Conservation (phyloP, 352 stramenopile species). For the Phytophthora europaea region DNA sequence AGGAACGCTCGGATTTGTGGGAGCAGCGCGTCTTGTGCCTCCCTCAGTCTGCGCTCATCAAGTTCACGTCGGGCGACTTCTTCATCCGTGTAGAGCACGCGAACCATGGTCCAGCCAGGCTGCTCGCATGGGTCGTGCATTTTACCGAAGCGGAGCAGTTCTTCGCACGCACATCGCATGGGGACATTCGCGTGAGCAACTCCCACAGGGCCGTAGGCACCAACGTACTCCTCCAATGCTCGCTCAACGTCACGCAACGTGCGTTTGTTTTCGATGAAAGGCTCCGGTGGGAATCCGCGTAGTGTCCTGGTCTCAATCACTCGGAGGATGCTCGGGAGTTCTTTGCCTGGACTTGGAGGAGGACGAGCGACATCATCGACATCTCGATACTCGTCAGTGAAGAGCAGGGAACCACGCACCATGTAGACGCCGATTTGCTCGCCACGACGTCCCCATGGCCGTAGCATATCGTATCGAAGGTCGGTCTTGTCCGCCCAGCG, state of each 20-base stretch:
- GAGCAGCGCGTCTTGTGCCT: conserved; percentile 58
- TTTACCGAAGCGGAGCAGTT: conserved; percentile 72
- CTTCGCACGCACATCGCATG: conserved; percentile 81
- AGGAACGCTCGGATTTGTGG: conserved; percentile 73
- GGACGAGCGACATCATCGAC: conserved; percentile 28
- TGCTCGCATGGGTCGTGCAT: conserved; percentile 75
- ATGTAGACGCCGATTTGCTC: conserved; percentile 65
- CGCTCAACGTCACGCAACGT: conserved; percentile 46
- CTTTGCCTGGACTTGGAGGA: conserved; percentile 22
- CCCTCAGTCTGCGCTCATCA: conserved; percentile 58
- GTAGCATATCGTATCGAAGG: conserved; percentile 69
- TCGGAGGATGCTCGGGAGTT: conserved; percentile 64
- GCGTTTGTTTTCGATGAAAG: conserved; percentile 58
- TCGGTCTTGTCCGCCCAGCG: conserved; percentile 84
- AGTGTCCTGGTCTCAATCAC: conserved; percentile 75
- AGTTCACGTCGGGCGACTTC: conserved; percentile 55
- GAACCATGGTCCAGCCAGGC: conserved; percentile 66
- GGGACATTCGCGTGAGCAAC: conserved; percentile 65
- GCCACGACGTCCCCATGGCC: conserved; percentile 70
- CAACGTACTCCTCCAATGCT: conserved; percentile 70
- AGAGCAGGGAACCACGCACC: conserved; percentile 56
- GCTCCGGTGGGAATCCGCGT: conserved; percentile 71
- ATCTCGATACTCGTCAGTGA: conserved; percentile 50
- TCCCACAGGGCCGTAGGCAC: conserved; percentile 71
- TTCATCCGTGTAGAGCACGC: conserved; percentile 69